These are phyloP conservation scores for Limonomyces culmigenus DNA, from an alignment of 1,284 basidiomycete genomes.

Conservation along the genomic window DNA sequence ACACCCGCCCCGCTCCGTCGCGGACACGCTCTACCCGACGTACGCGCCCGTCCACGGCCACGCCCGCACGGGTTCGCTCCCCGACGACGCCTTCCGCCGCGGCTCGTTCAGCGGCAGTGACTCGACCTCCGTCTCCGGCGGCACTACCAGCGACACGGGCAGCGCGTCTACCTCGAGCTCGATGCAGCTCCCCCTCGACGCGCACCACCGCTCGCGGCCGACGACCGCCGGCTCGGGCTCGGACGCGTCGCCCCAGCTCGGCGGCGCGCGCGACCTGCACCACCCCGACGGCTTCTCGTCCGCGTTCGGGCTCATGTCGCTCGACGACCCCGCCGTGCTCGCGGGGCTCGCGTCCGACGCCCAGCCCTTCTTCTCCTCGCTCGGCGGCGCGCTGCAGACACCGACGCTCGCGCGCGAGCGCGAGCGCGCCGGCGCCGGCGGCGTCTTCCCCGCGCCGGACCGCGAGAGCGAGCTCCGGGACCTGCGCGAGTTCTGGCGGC, in stretches of 20 bases:
- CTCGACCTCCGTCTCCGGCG: not conserved
- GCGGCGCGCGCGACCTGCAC: constrained; percentile 5
- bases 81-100: not conserved
- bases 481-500: constrained; percentile 56
- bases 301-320: constrained; percentile 53
- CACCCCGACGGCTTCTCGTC: constrained; percentile 36
- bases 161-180: not conserved
- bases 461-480: constrained; percentile 35
- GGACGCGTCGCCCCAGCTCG: not conserved
- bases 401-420: not conserved
- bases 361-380: constrained; percentile 39
- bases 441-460: too few species aligned
- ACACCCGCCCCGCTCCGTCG: too few species aligned
- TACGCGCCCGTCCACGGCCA: not conserved
- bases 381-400: constrained; percentile 4
- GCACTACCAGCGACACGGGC: not conserved
- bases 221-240: not conserved
- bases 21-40: not conserved
- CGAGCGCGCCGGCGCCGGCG: not conserved
- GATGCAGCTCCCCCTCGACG: not conserved
- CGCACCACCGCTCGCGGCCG: not conserved
- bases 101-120: not conserved
- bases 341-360: constrained; percentile 38
- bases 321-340: constrained; percentile 49
- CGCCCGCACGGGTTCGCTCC: not conserved